A percentile compares a stretch with the other conserved stretches of the same genome.
Evolutionary conservation across 75 land plant species (phyloP).

Genomic region (Ceratopteris richardii): DNA sequence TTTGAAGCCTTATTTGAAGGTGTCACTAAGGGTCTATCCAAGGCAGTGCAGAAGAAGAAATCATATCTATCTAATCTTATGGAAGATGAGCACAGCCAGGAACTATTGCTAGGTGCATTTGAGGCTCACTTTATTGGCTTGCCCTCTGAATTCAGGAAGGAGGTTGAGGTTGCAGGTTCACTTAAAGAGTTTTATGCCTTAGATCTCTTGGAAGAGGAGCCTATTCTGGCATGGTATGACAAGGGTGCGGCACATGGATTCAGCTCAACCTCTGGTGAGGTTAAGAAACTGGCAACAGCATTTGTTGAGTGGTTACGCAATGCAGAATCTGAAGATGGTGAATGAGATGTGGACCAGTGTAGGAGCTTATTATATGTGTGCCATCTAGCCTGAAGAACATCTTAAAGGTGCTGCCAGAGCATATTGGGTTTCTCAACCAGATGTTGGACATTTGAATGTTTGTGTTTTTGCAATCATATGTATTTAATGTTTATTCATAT

Average conservation of each 20-base stretch:
- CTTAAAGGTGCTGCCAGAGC: no score
- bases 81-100: conserved; percentile 54
- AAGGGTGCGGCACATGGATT: neutral
- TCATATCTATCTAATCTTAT: conserved; percentile 39
- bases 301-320: conserved; percentile 87
- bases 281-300: conserved; percentile 62
- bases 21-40: conserved; percentile 63
- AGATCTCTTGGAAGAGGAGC: conserved; percentile 77
- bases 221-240: conserved; percentile 61
- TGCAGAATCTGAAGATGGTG: conserved; percentile 82
- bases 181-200: conserved; percentile 68
- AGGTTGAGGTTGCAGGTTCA: conserved; percentile 49
- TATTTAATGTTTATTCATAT: no score
- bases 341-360: no score
- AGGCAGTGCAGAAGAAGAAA: conserved; percentile 71
- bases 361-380: no score
- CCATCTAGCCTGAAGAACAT: no score
- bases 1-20: conserved; percentile 76
- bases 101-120: conserved; percentile 46
- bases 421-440: no score
- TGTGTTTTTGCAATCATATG: no score
- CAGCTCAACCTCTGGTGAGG: neutral
- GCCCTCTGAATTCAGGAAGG: neutral
- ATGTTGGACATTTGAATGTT: no score
- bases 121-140: conserved; percentile 38